These are phyloP conservation scores for Mycena haematopus DNA, from an alignment of 768 basidiomycete genomes.

Conservation along the genomic window DNA sequence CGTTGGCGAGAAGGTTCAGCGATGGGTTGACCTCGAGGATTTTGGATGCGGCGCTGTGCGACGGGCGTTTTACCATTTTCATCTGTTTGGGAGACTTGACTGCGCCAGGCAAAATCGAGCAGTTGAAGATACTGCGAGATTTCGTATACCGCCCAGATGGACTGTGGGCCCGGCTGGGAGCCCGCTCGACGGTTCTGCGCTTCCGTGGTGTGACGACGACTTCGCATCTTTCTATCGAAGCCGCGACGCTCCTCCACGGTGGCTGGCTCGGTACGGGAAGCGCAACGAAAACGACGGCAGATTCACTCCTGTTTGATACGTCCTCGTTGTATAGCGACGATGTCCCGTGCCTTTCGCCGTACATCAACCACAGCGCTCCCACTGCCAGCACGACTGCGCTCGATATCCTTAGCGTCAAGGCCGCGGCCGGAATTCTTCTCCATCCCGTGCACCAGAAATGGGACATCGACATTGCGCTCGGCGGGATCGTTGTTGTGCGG, in stretches of 20 bases:
- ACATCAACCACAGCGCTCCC: background rate
- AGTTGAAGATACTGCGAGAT: background rate
- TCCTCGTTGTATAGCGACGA: constrained; percentile 14
- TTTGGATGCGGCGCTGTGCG: constrained; percentile 13
- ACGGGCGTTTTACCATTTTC: constrained; percentile 20
- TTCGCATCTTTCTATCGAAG: constrained; percentile 8
- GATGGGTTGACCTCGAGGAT: background rate
- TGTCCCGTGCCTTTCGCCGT: constrained; percentile 9
- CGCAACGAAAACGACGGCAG: no score
- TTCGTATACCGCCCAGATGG: background rate
- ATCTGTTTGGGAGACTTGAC: constrained; percentile 13
- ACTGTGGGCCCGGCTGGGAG: background rate
- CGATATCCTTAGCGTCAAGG: constrained; percentile 4
- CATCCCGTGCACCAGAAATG: constrained; percentile 22
- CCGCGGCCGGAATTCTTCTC: constrained; percentile 10
- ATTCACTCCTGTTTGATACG: constrained; percentile 8
- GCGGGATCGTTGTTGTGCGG: constrained; percentile 9
- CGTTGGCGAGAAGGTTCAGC: constrained; percentile 1
- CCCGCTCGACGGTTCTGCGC: background rate
- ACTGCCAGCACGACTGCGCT: background rate
- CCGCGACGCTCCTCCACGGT: background rate
- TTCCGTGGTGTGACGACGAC: constrained; percentile 7
- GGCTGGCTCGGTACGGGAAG: background rate
- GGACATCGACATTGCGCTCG: constrained; percentile 10
- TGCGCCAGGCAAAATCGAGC: background rate